Evolutionary conservation across 306 rosid species (phyloP), one percentile per base, ranked within the genome.

Genomic region (Coriaria nepalensis): DNA sequence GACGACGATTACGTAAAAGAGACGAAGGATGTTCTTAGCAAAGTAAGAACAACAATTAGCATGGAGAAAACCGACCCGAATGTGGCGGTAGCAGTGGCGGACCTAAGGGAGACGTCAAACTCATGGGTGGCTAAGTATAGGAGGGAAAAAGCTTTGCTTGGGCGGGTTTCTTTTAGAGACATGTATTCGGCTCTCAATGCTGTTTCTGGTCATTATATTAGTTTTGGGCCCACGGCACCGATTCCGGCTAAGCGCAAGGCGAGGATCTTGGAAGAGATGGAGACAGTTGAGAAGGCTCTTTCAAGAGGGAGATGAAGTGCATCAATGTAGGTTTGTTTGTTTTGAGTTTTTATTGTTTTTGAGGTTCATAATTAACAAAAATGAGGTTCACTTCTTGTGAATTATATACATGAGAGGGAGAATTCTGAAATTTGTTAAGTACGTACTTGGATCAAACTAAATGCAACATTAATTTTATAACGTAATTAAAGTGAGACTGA

Each of bases 81-180:
- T 32, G 94, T 79, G 37, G 94, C 94, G 0, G 10, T 39, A 2
- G 94, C 96, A 0, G 96, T 92, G 53, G 76, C 98, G 29, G 93
- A 82, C 4, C 67, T 92, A 1, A 70, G 96, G 60, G 96, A 85
- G 15, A 64, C 62, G 1, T 92, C 98, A 0, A 92, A 92, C 39
- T 62, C 71, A 0, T 92, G 98, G 98, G 98, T 92, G 55, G 98
- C 98, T 0, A 92, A 92, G 72, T 92, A 85, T 42, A 40, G 98
- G 44, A 78, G 82, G 43, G 98, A 92, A 71, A 92, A 92, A 53
- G 49, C 69, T 7, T 65, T 92, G 65, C 71, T 85, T 12, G 85
- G 83, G n/a, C 61, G 94, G 63, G 58, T 67, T 60, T 92, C 98
- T 14, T 92, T 85, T 37, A 63, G 98, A 38, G 98, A 92, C 60